Conservation (phyloP, 345 rosid genomes). For the Pugionium cornutum region DNA sequence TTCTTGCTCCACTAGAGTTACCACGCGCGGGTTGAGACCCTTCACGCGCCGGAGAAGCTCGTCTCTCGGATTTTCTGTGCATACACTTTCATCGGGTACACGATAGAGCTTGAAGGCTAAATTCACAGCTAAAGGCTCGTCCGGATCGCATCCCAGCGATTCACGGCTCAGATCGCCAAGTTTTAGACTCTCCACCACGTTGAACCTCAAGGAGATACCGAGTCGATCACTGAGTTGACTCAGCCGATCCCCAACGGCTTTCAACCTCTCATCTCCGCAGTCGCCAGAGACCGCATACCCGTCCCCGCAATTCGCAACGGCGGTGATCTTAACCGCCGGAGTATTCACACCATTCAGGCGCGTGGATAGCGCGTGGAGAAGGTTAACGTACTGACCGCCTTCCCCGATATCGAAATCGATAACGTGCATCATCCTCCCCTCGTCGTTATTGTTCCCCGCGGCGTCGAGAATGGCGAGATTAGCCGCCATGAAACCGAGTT, state of each 20-base stretch:
- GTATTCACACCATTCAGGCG: constrained; percentile 34
- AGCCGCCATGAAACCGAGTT: constrained; percentile 82
- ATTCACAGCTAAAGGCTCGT: constrained; percentile 74
- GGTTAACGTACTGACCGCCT: constrained; percentile 71
- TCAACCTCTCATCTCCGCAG: constrained; percentile 53
- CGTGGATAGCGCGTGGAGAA: constrained; percentile 66
- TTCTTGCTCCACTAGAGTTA: constrained; percentile 75
- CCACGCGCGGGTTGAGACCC: constrained; percentile 68
- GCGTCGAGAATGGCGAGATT: constrained; percentile 77
- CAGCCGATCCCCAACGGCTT: constrained; percentile 48
- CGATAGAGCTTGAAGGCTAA: constrained; percentile 73
- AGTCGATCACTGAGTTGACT: constrained; percentile 44
- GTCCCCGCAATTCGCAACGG: constrained; percentile 36
- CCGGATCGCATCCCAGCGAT: constrained; percentile 64
- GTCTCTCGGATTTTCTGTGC: constrained; percentile 83
- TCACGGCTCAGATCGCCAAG: constrained; percentile 62
- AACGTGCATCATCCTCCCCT: constrained; percentile 46
- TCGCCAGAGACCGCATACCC: not conserved
- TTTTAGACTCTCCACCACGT: constrained; percentile 43
- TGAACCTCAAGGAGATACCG: constrained; percentile 55
- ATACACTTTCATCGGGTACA: constrained; percentile 90
- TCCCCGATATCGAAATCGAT: constrained; percentile 82
- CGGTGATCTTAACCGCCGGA: constrained; percentile 61
- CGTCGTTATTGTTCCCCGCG: not conserved
- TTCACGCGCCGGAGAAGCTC: constrained; percentile 90